Evolutionary conservation across 345 rosid species (phyloP).

Genomic region (Sonneratia caseolaris): DNA sequence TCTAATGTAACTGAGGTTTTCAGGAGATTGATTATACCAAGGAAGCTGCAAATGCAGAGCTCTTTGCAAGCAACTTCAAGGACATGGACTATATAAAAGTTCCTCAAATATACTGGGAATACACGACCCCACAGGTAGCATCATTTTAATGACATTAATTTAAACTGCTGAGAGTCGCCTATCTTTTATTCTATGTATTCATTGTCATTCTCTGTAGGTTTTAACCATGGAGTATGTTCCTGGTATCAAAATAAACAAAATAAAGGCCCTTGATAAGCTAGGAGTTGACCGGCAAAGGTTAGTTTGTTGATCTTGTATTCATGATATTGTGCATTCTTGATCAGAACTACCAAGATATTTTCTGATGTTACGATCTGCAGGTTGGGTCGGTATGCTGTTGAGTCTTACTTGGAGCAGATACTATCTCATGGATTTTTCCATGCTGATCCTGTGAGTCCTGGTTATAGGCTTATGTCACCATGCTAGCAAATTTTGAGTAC

Average conservation of each 20-base stretch:
- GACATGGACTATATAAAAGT: conserved; percentile 78
- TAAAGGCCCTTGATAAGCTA: conserved; percentile 75
- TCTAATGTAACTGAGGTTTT: neutral
- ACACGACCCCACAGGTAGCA: conserved; percentile 85
- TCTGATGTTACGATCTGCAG: conserved; percentile 30
- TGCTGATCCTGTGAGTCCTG: conserved; percentile 81
- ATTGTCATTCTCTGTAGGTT: conserved; percentile 34
- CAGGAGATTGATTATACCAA: conserved; percentile 97
- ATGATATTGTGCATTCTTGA: neutral
- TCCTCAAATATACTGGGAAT: conserved; percentile 71
- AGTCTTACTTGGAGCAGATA: conserved; percentile 97
- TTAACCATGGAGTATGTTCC: conserved; percentile 99
- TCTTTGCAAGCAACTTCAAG: conserved; percentile 85
- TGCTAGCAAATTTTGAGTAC: conserved; percentile 3
- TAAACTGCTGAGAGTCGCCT: neutral
- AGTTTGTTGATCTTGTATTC: neutral
- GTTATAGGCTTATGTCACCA: neutral
- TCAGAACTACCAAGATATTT: conserved; percentile 1
- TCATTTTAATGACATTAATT: conserved; percentile 6
- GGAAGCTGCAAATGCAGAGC: conserved; percentile 92
- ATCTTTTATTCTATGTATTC: neutral
- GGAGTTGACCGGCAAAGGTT: conserved; percentile 95
- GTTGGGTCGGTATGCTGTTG: conserved; percentile 91
- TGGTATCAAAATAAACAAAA: conserved; percentile 92
- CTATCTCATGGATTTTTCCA: conserved; percentile 98